Conservation (phyloP, 2,329 filamentous ascomycete genomes). For the Fusarium sp. region DNA sequence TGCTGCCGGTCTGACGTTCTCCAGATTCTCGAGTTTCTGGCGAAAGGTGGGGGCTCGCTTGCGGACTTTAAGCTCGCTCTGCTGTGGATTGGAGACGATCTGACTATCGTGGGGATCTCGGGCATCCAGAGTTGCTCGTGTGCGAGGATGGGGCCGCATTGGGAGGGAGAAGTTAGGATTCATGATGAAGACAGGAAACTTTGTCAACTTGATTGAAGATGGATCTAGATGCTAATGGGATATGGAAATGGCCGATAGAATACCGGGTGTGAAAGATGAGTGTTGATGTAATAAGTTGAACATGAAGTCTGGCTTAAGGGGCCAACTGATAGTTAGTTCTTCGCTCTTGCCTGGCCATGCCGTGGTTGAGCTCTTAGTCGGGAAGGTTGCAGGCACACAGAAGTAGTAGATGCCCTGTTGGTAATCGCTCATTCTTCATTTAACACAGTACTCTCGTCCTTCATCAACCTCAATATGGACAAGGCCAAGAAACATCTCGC, state of each 20-base stretch:
- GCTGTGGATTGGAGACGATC: slow-evolving; percentile 5
- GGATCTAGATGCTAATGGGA: slow-evolving; percentile 7
- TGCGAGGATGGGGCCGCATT: slow-evolving; percentile 20
- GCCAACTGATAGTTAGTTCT: neutral
- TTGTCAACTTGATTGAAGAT: neutral
- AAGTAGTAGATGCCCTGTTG: neutral
- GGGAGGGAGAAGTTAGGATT: slow-evolving; percentile 32
- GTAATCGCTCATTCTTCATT: no score
- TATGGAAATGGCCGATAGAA: neutral
- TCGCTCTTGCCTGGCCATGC: neutral
- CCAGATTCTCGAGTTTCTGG: slow-evolving; percentile 7
- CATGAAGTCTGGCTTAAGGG: neutral
- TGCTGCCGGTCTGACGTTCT: slow-evolving; percentile 24
- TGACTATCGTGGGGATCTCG: slow-evolving; percentile 4
- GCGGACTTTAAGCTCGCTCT: neutral
- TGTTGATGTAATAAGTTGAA: neutral
- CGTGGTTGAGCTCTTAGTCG: neutral
- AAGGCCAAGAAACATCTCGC: slow-evolving; percentile 31
- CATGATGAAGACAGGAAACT: slow-evolving; percentile 33
- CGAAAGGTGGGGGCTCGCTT: slow-evolving; percentile 16
- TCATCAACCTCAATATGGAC: no score
- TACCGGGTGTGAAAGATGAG: neutral
- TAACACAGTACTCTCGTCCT: neutral
- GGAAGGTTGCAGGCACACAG: neutral
- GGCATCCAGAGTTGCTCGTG: neutral